Conservation (phyloP, 805 yeast species). For the Sugiyamaella chiloensis region DNA sequence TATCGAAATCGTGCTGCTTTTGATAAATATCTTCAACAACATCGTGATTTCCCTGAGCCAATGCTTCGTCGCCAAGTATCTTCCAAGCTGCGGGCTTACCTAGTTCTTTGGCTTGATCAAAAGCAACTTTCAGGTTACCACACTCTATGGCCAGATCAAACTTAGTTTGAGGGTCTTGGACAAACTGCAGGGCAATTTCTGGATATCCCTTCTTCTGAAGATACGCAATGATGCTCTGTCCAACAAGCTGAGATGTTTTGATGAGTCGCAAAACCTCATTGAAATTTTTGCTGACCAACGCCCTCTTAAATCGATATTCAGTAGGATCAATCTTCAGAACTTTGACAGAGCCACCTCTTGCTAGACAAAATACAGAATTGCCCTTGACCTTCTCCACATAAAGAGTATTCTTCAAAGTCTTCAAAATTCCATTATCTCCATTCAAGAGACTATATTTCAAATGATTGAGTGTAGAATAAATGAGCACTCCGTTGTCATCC, state of each 20-base stretch:
- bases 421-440: slow-evolving; percentile 93
- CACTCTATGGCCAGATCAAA: slow-evolving; percentile 94
- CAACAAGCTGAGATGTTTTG: slow-evolving; percentile 85
- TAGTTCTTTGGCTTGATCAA: slow-evolving; percentile 78
- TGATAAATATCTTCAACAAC: slow-evolving; percentile 86
- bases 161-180: slow-evolving; percentile 92
- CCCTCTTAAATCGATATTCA: slow-evolving; percentile 93
- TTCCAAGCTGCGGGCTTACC: slow-evolving; percentile 73
- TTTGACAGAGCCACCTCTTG: slow-evolving; percentile 82
- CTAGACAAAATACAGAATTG: slow-evolving; percentile 71
- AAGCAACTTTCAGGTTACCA: slow-evolving; percentile 83
- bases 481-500: slow-evolving; percentile 90
- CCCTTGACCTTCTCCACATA: slow-evolving; percentile 74
- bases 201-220: slow-evolving; percentile 94
- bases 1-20: slow-evolving; percentile 80
- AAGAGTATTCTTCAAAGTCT: slow-evolving; percentile 84
- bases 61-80: slow-evolving; percentile 78
- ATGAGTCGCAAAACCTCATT: slow-evolving; percentile 88
- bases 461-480: slow-evolving; percentile 93
- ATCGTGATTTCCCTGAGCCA: slow-evolving; percentile 82
- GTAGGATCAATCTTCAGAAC: slow-evolving; percentile 84
- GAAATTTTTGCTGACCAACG: slow-evolving; percentile 84
- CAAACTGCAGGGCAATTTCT: slow-evolving; percentile 95
- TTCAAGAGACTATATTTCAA: slow-evolving; percentile 88
- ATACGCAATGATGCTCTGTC: slow-evolving; percentile 94